Evolutionary conservation across 2,329 filamentous ascomycete genomes (phyloP).

Genomic region (Monosporascus sp.): DNA sequence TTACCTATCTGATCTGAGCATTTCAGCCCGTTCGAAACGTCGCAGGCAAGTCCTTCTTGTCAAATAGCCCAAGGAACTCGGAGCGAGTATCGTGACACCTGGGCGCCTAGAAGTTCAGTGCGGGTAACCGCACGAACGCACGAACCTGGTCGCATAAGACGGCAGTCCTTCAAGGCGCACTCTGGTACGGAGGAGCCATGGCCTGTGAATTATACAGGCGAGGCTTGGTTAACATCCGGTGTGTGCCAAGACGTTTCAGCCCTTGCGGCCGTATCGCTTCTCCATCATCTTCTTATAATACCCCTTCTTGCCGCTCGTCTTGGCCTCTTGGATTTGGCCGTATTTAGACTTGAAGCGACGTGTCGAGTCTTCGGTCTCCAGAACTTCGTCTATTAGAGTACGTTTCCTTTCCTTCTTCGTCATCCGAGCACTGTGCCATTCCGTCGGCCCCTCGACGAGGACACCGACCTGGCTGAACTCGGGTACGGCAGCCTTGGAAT

Average conservation of each 20-base stretch:
- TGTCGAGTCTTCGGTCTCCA: conserved; percentile 60
- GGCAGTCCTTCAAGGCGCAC: not conserved
- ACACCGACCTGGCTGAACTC: conserved; percentile 75
- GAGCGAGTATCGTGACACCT: no score
- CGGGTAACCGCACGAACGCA: no score
- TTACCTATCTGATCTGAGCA: no score
- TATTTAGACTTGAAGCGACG: conserved; percentile 84
- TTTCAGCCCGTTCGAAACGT: no score
- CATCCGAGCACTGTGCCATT: conserved; percentile 76
- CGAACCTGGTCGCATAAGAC: no score
- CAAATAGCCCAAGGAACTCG: no score
- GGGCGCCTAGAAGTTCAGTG: no score
- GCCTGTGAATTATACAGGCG: not conserved
- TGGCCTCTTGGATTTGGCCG: conserved; percentile 72
- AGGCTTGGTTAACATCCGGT: conserved; percentile 20
- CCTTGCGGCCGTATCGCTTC: conserved; percentile 27
- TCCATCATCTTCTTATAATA: conserved; percentile 76
- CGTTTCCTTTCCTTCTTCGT: conserved; percentile 83
- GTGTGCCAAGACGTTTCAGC: conserved; percentile 27
- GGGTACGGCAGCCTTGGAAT: conserved; percentile 63
- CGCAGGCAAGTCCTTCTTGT: no score
- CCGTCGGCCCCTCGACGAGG: conserved; percentile 82
- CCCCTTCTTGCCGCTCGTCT: conserved; percentile 82
- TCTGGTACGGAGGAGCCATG: not conserved
- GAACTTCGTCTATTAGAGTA: conserved; percentile 80